Conservation (phyloP, 2,329 filamentous ascomycete species). For the Pestalotiopsis sp. region DNA sequence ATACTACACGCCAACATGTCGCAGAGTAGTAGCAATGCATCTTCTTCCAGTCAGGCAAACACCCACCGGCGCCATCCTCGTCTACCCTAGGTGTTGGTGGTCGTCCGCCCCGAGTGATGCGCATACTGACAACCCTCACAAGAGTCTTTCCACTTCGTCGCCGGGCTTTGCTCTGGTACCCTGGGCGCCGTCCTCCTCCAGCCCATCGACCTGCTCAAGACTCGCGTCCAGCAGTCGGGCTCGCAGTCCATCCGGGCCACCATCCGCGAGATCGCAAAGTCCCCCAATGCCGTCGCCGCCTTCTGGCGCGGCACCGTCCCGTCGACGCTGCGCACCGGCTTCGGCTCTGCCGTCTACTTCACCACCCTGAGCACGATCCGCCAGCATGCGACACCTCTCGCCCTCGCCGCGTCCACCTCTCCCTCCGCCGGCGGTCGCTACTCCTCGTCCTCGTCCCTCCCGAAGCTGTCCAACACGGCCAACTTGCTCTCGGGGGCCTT, state of each 20-base stretch:
- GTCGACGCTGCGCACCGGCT: constrained; percentile 89
- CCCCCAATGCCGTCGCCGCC: constrained; percentile 64
- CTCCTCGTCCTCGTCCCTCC: constrained; percentile 70
- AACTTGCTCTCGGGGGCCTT: constrained; percentile 85
- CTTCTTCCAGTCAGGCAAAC: constrained; percentile 17
- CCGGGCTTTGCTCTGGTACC: constrained; percentile 85
- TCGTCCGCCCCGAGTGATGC: not conserved
- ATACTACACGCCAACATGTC: constrained; percentile 13
- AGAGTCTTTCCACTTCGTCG: constrained; percentile 81
- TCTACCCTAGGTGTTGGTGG: no score
- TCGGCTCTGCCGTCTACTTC: constrained; percentile 94
- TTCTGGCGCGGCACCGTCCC: constrained; percentile 94
- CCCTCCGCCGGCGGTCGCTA: constrained; percentile 11
- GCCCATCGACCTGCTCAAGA: constrained; percentile 95
- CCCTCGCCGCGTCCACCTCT: constrained; percentile 25
- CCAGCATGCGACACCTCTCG: constrained; percentile 58
- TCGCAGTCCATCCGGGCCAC: constrained; percentile 69
- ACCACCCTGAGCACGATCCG: constrained; percentile 82
- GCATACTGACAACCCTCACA: not conserved
- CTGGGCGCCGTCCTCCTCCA: constrained; percentile 89
- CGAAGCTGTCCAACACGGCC: constrained; percentile 79
- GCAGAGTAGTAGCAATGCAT: constrained; percentile 12
- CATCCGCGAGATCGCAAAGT: constrained; percentile 69
- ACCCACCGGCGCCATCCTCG: not conserved
- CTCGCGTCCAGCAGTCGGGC: constrained; percentile 87